Conservation (phyloP, 768 basidiomycete species). For the Mycena olivaceomarginata region DNA sequence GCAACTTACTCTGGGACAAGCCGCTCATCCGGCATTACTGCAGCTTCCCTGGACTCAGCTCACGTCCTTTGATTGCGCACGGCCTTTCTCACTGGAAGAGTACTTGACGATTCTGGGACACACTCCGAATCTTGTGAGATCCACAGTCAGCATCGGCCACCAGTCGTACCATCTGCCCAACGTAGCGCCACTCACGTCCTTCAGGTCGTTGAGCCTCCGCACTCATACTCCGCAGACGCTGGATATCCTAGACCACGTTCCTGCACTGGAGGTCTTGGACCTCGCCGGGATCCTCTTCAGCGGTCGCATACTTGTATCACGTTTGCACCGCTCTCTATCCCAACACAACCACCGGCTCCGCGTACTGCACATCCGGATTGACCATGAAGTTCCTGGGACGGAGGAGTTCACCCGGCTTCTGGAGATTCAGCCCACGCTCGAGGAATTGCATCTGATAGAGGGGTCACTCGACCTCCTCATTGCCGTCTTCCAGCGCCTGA, state of each 20-base stretch:
- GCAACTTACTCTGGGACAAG: not conserved
- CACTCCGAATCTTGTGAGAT: not conserved
- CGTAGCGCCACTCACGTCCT: not conserved
- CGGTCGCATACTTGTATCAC: not conserved
- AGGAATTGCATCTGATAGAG: not conserved
- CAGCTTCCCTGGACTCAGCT: not conserved
- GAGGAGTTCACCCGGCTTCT: slow-evolving; percentile 4
- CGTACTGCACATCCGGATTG: not conserved
- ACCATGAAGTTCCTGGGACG: not conserved
- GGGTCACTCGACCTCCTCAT: slow-evolving; percentile 12
- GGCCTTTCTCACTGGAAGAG: not conserved
- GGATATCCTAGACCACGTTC: not conserved
- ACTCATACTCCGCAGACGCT: not conserved
- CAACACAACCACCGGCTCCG: not conserved
- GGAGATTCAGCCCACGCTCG: not conserved
- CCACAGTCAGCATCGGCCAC: not conserved
- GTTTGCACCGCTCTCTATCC: not conserved
- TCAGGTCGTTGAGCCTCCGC: not conserved
- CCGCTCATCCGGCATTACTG: not conserved
- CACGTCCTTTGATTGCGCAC: not conserved
- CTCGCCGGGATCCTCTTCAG: not conserved
- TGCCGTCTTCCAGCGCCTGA: slow-evolving; percentile 8
- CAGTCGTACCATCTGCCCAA: not conserved
- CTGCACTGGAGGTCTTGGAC: not conserved
- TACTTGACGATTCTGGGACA: not conserved